phyloP scores from a whole-genome alignment of 2,329 filamentous ascomycete species.

The Phaeosphaeriaceae sp. region DNA sequence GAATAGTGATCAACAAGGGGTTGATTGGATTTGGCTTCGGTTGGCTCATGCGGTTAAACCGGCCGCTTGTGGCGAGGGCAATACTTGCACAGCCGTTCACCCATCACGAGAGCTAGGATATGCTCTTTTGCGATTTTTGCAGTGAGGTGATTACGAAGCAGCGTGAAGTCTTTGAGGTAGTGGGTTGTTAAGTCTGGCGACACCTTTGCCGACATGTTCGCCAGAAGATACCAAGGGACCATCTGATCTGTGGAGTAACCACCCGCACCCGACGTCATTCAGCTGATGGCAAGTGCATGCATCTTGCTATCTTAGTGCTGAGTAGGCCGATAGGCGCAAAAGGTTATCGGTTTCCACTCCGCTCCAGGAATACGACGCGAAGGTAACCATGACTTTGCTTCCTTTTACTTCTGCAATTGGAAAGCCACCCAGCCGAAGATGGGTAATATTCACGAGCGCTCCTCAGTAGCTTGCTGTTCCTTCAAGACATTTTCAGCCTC shows the following conservation, averaged over 20 bases:
- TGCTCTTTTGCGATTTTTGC: slow-evolving; percentile 1
- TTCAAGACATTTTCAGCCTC: no score
- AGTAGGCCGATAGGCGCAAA: no score
- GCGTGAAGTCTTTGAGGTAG: background rate
- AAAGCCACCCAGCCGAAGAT: slow-evolving; percentile 3
- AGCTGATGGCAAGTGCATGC: background rate
- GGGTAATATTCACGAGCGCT: no score
- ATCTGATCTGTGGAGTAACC: no score
- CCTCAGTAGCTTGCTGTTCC: no score
- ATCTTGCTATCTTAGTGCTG: background rate
- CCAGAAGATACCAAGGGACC: no score
- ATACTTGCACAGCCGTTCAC: slow-evolving; percentile 5
- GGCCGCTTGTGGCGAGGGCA: slow-evolving; percentile 23
- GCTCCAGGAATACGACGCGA: no score
- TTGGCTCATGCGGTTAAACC: slow-evolving; percentile 15
- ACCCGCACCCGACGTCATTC: background rate
- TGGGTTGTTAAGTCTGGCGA: background rate
- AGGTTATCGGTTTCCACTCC: no score
- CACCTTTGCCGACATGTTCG: background rate
- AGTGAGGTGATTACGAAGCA: slow-evolving; percentile 16
- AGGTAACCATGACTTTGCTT: no score
- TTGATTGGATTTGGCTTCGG: slow-evolving; percentile 2
- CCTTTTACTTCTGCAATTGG: background rate
- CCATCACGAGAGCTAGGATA: slow-evolving; percentile 14
- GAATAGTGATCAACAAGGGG: slow-evolving; percentile 7